phyloP scores from a whole-genome alignment of 768 basidiomycete genomes.

The Suillus cothurnatus region DNA sequence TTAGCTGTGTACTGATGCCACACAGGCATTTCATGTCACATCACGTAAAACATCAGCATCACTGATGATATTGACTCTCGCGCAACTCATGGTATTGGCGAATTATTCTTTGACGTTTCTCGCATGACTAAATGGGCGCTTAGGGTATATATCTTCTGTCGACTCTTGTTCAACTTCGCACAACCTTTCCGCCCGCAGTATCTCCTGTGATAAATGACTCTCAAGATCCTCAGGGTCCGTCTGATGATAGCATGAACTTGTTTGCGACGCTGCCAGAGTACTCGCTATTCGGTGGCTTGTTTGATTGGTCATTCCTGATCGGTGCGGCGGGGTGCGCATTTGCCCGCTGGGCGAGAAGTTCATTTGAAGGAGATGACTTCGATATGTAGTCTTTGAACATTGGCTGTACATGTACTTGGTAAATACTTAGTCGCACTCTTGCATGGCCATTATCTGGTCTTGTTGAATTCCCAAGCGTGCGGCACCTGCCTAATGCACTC shows the following conservation, averaged over 20 bases:
- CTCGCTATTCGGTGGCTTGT: slow-evolving; percentile 71
- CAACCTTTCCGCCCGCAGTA: slow-evolving; percentile 69
- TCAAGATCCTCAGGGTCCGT: slow-evolving; percentile 9
- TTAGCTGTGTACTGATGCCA: not conserved
- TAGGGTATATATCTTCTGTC: slow-evolving; percentile 85
- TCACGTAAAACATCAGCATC: slow-evolving; percentile 73
- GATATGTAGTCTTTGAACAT: slow-evolving; percentile 13
- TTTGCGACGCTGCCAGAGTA: slow-evolving; percentile 76
- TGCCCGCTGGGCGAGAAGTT: slow-evolving; percentile 55
- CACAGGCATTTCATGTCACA: slow-evolving; percentile 61
- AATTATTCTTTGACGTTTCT: slow-evolving; percentile 7
- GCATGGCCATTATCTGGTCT: not conserved
- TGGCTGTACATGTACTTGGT: not conserved
- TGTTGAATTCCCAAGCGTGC: not conserved
- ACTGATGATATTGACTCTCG: slow-evolving; percentile 73
- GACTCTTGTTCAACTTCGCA: slow-evolving; percentile 80
- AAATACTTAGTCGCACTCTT: too few species aligned
- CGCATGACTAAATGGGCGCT: not conserved
- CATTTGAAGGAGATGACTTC: slow-evolving; percentile 23
- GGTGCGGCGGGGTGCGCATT: slow-evolving; percentile 52
- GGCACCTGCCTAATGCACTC: not conserved
- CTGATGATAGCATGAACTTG: slow-evolving; percentile 44
- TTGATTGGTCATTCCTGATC: slow-evolving; percentile 71
- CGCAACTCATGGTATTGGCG: slow-evolving; percentile 74
- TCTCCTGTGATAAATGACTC: slow-evolving; percentile 16